Percentiles rank a stretch among this genome's conserved stretches.
These are phyloP conservation scores for Agastache rugosa DNA, from an alignment of 257 asterid genomes.

Conservation along the genomic window DNA sequence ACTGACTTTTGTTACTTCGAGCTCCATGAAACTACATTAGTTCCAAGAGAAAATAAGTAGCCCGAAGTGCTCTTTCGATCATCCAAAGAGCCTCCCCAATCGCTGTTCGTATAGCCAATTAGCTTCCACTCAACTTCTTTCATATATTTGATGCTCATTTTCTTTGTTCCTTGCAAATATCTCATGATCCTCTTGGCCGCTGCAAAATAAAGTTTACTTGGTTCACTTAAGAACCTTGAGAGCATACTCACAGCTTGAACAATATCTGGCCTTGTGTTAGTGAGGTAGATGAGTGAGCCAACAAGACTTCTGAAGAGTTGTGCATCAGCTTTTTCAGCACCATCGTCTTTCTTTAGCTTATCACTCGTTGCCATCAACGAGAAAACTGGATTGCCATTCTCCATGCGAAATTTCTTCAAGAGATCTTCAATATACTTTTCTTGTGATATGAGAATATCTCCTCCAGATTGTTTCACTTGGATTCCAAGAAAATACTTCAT, in stretches of 20 bases:
- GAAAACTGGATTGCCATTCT: not conserved
- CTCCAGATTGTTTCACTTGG: not conserved
- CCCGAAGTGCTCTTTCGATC: slow-evolving; percentile 1
- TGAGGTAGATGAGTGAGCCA: not conserved
- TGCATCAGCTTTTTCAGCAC: not conserved
- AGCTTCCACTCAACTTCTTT: not conserved
- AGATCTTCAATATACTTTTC: not conserved
- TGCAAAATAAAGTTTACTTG: slow-evolving; percentile 3
- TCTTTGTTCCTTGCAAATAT: not conserved
- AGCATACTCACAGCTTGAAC: not conserved
- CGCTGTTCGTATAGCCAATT: not conserved
- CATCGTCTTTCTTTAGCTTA: not conserved
- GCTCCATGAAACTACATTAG: not conserved
- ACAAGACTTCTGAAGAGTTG: not conserved
- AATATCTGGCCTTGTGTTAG: not conserved
- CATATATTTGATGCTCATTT: not conserved
- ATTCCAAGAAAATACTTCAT: slow-evolving; percentile 6
- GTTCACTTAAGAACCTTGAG: not conserved
- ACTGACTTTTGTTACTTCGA: not conserved
- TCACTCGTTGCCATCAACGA: not conserved
- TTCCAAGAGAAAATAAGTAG: not conserved
- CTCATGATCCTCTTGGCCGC: not conserved
- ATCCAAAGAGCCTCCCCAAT: not conserved
- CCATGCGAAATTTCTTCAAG: not conserved
- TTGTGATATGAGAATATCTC: not conserved